A percentile compares a stretch with the other conserved stretches of the same genome.
Evolutionary conservation across 2,329 filamentous ascomycete species (phyloP).

Genomic region (Claviceps monticola): DNA sequence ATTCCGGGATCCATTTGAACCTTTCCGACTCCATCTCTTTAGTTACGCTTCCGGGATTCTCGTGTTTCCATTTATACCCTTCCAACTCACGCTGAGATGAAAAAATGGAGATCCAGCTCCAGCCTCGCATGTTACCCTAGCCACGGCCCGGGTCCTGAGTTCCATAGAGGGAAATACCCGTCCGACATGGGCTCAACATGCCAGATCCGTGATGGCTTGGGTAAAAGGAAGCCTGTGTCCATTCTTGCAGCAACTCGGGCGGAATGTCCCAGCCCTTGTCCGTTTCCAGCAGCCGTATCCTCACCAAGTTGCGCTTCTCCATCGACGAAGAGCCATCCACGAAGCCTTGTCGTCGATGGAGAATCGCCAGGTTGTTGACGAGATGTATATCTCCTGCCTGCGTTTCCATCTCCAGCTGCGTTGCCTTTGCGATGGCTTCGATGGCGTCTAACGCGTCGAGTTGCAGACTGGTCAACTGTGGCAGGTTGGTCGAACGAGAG

Average conservation of each 20-base stretch:
- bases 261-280: slow-evolving; percentile 38
- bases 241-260: slow-evolving; percentile 31
- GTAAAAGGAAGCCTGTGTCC: slow-evolving; percentile 37
- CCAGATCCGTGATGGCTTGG: slow-evolving; percentile 32
- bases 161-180: slow-evolving; percentile 40
- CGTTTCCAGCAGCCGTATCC: slow-evolving; percentile 43
- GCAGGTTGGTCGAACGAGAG: slow-evolving; percentile 36
- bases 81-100: too few relatives aligned
- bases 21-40: too few relatives aligned
- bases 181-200: slow-evolving; percentile 48
- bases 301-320: slow-evolving; percentile 42
- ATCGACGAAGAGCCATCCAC: slow-evolving; percentile 29
- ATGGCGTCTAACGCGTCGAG: slow-evolving; percentile 43
- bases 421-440: slow-evolving; percentile 40
- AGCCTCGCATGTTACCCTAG: too few relatives aligned
- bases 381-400: slow-evolving; percentile 48
- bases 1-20: neutral
- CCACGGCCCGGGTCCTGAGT: neutral
- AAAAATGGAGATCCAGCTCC: too few relatives aligned
- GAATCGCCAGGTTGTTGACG: slow-evolving; percentile 48
- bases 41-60: neutral
- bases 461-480: slow-evolving; percentile 33
- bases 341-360: slow-evolving; percentile 47
- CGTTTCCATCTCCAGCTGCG: slow-evolving; percentile 40
- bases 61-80: too few relatives aligned